phyloP scores from a whole-genome alignment of 371 early-diverging fungal genomes.

The Entomophthora muscae region DNA sequence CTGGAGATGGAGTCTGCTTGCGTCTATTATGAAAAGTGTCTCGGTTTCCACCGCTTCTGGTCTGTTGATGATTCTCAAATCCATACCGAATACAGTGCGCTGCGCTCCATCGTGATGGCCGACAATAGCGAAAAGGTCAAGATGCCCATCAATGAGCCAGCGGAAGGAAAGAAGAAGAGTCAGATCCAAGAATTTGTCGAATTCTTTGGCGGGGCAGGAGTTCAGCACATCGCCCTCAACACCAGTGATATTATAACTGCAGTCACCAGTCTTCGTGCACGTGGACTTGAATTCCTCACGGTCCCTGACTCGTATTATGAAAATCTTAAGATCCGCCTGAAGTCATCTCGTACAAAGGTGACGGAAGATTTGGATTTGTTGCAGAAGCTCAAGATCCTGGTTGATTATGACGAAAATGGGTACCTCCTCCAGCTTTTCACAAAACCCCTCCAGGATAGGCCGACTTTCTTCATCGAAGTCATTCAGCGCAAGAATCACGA shows the following conservation, averaged over 20 bases:
- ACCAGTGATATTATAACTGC: constrained; percentile 70
- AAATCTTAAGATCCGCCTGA: constrained; percentile 48
- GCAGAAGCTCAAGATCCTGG: constrained; percentile 71
- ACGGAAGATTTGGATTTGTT: constrained; percentile 64
- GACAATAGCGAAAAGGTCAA: constrained; percentile 81
- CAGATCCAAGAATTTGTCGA: constrained; percentile 96
- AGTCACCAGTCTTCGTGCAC: constrained; percentile 55
- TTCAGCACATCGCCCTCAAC: constrained; percentile 92
- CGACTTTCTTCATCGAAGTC: constrained; percentile 90
- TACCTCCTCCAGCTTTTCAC: constrained; percentile 90
- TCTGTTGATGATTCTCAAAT: constrained; percentile 94
- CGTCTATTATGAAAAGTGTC: constrained; percentile 64
- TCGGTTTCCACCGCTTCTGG: constrained; percentile 97
- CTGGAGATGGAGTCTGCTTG: constrained; percentile 71
- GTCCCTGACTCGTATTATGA: constrained; percentile 80
- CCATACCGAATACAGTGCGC: constrained; percentile 84
- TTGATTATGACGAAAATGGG: constrained; percentile 92
- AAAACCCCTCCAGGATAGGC: constrained; percentile 86
- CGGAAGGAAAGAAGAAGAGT: constrained; percentile 78
- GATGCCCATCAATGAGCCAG: constrained; percentile 97
- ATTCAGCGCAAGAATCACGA: constrained; percentile 88
- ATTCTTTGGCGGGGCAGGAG: constrained; percentile 83
- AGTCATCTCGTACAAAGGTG: constrained; percentile 45
- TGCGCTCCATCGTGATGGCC: constrained; percentile 92
- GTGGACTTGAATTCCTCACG: constrained; percentile 81